Conservation (phyloP, 176 grass and related monocot species). For the Carex parvula region DNA sequence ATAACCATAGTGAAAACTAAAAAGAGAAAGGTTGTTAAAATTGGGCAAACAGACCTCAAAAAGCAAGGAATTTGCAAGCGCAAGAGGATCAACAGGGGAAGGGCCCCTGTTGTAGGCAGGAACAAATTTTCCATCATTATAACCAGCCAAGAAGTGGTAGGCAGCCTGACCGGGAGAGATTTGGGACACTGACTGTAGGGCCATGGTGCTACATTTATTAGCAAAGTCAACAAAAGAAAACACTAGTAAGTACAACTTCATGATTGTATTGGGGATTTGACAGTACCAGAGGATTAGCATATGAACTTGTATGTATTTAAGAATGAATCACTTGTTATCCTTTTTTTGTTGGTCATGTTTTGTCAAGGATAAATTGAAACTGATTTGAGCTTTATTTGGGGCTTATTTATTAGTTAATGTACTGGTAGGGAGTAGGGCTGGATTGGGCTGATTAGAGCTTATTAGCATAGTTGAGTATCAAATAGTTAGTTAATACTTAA, state of each 20-base stretch:
- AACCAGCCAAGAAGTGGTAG: constrained; percentile 91
- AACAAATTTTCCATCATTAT: constrained; percentile 73
- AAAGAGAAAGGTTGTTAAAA: not conserved
- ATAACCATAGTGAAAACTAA: not conserved
- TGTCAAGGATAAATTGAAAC: not conserved
- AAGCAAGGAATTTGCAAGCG: constrained; percentile 61
- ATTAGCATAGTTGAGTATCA: not conserved
- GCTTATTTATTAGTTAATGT: not conserved
- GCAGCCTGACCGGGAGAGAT: constrained; percentile 74
- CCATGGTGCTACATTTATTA: constrained; percentile 49
- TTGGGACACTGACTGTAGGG: constrained; percentile 48
- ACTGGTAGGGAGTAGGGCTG: not conserved
- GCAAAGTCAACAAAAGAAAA: not conserved
- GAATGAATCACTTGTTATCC: not conserved
- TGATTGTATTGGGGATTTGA: not conserved
- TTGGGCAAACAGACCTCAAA: constrained; percentile 34
- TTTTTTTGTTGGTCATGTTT: not conserved
- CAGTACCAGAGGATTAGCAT: not conserved
- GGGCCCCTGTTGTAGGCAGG: constrained; percentile 54
- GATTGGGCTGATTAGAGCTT: not conserved
- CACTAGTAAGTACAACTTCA: not conserved
- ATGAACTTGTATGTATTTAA: not conserved
- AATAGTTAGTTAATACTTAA: not conserved
- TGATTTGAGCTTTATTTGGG: not conserved
- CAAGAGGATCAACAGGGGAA: constrained; percentile 49